Evolutionary conservation across 1,284 basidiomycete genomes (phyloP).

Genomic region (Moesziomyces antarcticus): DNA sequence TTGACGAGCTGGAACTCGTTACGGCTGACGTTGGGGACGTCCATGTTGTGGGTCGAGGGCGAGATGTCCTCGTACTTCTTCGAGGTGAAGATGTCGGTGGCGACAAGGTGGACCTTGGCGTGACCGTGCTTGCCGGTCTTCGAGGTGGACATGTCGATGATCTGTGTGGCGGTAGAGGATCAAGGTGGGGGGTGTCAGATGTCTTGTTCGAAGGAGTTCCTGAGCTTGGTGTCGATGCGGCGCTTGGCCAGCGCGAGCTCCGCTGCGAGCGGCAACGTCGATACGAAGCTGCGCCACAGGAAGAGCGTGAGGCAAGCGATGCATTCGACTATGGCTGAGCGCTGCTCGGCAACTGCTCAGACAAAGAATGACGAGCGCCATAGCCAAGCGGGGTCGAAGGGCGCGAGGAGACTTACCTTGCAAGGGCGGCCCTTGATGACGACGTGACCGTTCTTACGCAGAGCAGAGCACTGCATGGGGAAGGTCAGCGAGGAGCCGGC

Average conservation of each 20-base stretch:
- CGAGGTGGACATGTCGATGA: conserved; percentile 90
- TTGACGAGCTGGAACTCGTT: conserved; percentile 90
- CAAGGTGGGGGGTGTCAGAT: conserved; percentile 6
- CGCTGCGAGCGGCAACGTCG: too few relatives aligned
- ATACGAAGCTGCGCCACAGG: too few relatives aligned
- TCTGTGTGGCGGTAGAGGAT: conserved; percentile 27
- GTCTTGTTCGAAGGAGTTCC: neutral
- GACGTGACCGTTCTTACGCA: conserved; percentile 90
- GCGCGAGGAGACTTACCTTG: conserved; percentile 72
- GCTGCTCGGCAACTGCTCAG: too few relatives aligned
- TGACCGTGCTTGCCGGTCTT: conserved; percentile 98
- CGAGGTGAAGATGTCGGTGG: conserved; percentile 77
- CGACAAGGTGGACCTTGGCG: conserved; percentile 98
- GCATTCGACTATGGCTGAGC: too few relatives aligned
- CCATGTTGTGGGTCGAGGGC: conserved; percentile 99
- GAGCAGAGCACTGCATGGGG: conserved; percentile 95
- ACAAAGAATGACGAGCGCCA: too few relatives aligned
- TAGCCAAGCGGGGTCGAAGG: too few relatives aligned
- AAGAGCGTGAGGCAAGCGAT: too few relatives aligned
- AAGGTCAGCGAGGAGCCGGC: conserved; percentile 67
- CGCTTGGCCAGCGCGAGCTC: too few relatives aligned
- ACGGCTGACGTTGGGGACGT: conserved; percentile 93
- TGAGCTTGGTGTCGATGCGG: neutral
- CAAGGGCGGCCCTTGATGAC: conserved; percentile 98
- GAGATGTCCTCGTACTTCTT: conserved; percentile 84